phyloP scores from a whole-genome alignment of 176 grass and related monocot genomes.

The Paspalum vaginatum region DNA sequence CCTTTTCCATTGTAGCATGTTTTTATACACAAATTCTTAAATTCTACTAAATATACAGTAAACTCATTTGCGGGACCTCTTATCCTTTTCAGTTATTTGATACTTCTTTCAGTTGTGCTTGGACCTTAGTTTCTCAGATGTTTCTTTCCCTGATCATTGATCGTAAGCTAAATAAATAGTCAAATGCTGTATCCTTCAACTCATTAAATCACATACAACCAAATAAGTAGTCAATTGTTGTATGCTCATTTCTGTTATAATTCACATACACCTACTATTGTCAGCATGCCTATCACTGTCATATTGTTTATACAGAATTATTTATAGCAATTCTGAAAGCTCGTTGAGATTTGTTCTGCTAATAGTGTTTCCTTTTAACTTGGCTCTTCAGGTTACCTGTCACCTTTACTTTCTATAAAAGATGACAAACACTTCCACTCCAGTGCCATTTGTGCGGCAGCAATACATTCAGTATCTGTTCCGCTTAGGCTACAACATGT shows the following conservation, averaged over 20 bases:
- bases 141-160: constrained; percentile 12
- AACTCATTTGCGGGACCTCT: neutral
- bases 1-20: constrained; percentile 1
- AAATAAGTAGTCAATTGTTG: neutral
- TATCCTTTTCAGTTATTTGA: neutral
- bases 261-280: neutral
- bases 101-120: constrained; percentile 7
- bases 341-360: constrained; percentile 15
- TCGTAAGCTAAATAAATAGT: constrained; percentile 14
- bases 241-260: constrained; percentile 2
- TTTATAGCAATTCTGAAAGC: neutral
- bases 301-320: neutral
- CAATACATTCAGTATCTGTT: constrained; percentile 76
- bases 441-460: constrained; percentile 80
- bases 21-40: constrained; percentile 6
- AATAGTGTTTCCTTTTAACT: constrained; percentile 9
- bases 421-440: constrained; percentile 80
- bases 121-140: constrained; percentile 12
- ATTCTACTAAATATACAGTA: constrained; percentile 26
- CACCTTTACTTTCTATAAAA: constrained; percentile 60
- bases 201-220: neutral
- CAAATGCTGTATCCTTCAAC: neutral
- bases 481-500: constrained; percentile 60
- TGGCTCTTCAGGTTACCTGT: constrained; percentile 60
- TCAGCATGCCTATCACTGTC: neutral